These are phyloP conservation scores for Verruconis gallopava DNA, from an alignment of 2,329 filamentous ascomycete genomes.

Conservation along the genomic window DNA sequence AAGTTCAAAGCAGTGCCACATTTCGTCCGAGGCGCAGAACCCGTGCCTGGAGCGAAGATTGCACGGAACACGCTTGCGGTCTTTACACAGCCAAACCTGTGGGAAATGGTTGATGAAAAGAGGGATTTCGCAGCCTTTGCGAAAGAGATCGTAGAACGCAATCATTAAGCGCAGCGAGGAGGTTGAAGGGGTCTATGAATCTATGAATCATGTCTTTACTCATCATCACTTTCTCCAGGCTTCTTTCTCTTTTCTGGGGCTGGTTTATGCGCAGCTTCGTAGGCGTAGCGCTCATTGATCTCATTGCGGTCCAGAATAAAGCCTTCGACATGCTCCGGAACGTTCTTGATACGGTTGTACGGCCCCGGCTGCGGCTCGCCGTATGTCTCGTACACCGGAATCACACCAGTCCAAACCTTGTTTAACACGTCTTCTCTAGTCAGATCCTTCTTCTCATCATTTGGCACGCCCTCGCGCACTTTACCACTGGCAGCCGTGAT, in stretches of 20 bases:
- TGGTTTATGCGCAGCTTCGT: constrained; percentile 16
- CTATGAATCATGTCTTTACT: no score
- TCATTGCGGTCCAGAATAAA: constrained; percentile 39
- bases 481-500: constrained; percentile 66
- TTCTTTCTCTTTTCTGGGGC: constrained; percentile 17
- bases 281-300: constrained; percentile 16
- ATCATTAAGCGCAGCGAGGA: no score
- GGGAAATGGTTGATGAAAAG: constrained; percentile 59
- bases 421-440: constrained; percentile 35
- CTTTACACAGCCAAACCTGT: constrained; percentile 92
- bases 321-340: constrained; percentile 49
- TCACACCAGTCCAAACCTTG: constrained; percentile 47
- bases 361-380: constrained; percentile 49
- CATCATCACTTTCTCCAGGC: no score
- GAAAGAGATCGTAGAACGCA: constrained; percentile 35
- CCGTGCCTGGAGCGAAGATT: constrained; percentile 34
- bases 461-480: constrained; percentile 51
- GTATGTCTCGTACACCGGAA: constrained; percentile 49
- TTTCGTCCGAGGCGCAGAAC: constrained; percentile 69
- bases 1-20: constrained; percentile 91
- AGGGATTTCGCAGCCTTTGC: constrained; percentile 68
- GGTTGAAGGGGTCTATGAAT: no score
- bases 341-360: constrained; percentile 43
- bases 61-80: constrained; percentile 76
- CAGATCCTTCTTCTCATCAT: constrained; percentile 45